These are phyloP conservation scores for Ampelomyces quisqualis DNA, from an alignment of 2,329 filamentous ascomycete species.

Conservation along the genomic window DNA sequence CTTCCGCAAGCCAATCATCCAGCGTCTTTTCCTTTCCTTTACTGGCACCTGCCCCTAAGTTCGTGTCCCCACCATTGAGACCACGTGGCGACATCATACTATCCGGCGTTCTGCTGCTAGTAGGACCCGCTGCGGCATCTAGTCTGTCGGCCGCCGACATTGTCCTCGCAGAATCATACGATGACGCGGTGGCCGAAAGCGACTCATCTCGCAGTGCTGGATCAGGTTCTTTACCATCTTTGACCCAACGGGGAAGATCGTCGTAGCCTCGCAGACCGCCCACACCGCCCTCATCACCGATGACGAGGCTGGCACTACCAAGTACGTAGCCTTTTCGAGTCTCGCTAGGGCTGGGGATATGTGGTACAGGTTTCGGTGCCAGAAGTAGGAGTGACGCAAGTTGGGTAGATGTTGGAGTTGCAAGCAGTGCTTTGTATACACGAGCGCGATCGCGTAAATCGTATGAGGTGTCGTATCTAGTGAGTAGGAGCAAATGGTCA, in stretches of 20 bases:
- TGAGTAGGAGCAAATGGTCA: conserved; percentile 80
- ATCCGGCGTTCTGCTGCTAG: conserved; percentile 35
- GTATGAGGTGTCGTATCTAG: conserved; percentile 91
- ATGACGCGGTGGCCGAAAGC: conserved; percentile 26
- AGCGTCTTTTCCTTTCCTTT: conserved; percentile 68
- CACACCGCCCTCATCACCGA: conserved; percentile 72
- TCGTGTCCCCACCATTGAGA: conserved; percentile 50
- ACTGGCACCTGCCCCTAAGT: conserved; percentile 9
- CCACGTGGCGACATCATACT: conserved; percentile 45
- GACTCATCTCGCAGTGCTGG: conserved; percentile 65
- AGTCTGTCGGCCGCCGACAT: conserved; percentile 64
- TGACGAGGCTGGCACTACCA: conserved; percentile 80
- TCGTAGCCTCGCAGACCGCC: conserved; percentile 74
- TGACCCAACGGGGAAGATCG: conserved; percentile 83
- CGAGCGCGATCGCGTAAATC: conserved; percentile 89
- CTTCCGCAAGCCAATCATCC: conserved; percentile 82
- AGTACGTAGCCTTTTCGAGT: conserved; percentile 74
- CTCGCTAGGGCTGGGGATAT: conserved; percentile 86
- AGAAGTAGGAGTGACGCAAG: conserved; percentile 87
- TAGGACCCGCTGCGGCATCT: conserved; percentile 55
- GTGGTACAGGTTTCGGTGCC: conserved; percentile 90
- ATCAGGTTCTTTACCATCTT: conserved; percentile 76
- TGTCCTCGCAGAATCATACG: conserved; percentile 38
- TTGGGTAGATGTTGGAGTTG: conserved; percentile 71
- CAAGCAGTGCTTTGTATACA: conserved; percentile 81